Conservation (phyloP, 495 filamentous ascomycete genomes). For the Letharia columbiana region DNA sequence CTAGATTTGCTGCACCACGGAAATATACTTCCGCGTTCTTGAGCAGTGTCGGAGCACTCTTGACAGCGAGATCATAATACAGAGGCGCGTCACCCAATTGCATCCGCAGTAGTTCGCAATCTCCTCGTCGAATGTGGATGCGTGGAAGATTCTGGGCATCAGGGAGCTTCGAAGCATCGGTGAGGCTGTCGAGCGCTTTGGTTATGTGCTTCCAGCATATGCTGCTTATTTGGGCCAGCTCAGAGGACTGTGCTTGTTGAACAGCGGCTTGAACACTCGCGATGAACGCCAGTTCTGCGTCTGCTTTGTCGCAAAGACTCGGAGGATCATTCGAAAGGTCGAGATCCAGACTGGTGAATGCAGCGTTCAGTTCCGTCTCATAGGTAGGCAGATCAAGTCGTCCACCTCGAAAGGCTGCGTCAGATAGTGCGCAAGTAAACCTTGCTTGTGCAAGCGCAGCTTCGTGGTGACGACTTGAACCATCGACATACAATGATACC, state of each 20-base stretch:
- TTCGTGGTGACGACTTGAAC: conserved; percentile 41
- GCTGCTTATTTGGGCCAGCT: conserved; percentile 22
- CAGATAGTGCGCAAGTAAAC: conserved; percentile 45
- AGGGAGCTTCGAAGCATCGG: conserved; percentile 45
- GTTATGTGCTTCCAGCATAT: conserved; percentile 46
- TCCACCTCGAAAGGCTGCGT: conserved; percentile 46
- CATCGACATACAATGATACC: conserved; percentile 39
- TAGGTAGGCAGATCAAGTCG: conserved; percentile 43
- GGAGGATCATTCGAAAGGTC: conserved; percentile 40
- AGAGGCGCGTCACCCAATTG: conserved; percentile 43
- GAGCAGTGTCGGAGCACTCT: conserved; percentile 42
- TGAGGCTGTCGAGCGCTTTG: conserved; percentile 40
- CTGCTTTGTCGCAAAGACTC: conserved; percentile 48
- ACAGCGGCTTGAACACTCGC: conserved; percentile 23
- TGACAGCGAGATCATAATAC: conserved; percentile 38
- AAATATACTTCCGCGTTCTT: conserved; percentile 60
- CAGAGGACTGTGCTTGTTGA: conserved; percentile 25
- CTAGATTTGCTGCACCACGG: conserved; percentile 39
- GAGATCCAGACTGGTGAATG: conserved; percentile 33
- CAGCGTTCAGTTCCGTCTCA: conserved; percentile 38
- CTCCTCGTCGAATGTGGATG: conserved; percentile 54
- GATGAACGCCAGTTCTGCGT: conserved; percentile 49
- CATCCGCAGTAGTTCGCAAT: conserved; percentile 52
- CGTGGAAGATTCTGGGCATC: conserved; percentile 45
- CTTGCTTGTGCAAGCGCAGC: conserved; percentile 44